Evolutionary conservation across 2,329 filamentous ascomycete genomes (phyloP).

Genomic region (Thelonectria rubi): DNA sequence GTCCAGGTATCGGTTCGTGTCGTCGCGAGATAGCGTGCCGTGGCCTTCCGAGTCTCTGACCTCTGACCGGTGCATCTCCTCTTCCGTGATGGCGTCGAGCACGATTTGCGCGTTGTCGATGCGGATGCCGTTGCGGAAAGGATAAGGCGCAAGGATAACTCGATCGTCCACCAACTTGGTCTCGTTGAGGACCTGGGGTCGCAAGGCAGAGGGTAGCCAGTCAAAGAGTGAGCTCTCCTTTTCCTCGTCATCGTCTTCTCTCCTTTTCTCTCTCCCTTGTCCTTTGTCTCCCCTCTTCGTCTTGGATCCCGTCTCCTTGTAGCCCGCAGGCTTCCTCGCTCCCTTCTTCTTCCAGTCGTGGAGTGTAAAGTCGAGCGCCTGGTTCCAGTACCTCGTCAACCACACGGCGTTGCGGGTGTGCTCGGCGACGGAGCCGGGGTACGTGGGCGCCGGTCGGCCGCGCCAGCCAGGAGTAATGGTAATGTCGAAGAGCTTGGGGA

Average conservation of each 20-base stretch:
- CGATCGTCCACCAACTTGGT: conserved; percentile 28
- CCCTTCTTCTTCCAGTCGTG: conserved; percentile 55
- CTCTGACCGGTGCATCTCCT: conserved; percentile 55
- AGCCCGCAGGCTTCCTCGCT: conserved; percentile 52
- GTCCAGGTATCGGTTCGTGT: conserved; percentile 51
- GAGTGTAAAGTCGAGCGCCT: conserved; percentile 51
- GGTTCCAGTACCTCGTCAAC: conserved; percentile 62
- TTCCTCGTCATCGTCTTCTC: not conserved
- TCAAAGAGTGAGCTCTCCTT: conserved; percentile 26
- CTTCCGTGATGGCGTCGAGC: conserved; percentile 56
- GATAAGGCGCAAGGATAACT: conserved; percentile 46
- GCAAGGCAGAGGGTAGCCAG: conserved; percentile 28
- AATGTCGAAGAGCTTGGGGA: conserved; percentile 63
- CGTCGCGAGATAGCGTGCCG: conserved; percentile 47
- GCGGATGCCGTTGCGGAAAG: conserved; percentile 54
- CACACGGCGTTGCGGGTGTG: conserved; percentile 64
- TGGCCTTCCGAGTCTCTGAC: conserved; percentile 55
- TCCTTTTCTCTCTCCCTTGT: not conserved
- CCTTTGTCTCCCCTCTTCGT: conserved; percentile 26
- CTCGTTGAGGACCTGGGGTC: conserved; percentile 20
- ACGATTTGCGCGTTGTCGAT: conserved; percentile 53
- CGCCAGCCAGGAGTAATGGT: conserved; percentile 64
- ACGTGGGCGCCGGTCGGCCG: conserved; percentile 52
- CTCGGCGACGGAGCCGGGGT: conserved; percentile 58
- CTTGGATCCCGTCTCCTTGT: conserved; percentile 27